Evolutionary conservation across 345 rosid species (phyloP).

Genomic region (Mangifera indica): DNA sequence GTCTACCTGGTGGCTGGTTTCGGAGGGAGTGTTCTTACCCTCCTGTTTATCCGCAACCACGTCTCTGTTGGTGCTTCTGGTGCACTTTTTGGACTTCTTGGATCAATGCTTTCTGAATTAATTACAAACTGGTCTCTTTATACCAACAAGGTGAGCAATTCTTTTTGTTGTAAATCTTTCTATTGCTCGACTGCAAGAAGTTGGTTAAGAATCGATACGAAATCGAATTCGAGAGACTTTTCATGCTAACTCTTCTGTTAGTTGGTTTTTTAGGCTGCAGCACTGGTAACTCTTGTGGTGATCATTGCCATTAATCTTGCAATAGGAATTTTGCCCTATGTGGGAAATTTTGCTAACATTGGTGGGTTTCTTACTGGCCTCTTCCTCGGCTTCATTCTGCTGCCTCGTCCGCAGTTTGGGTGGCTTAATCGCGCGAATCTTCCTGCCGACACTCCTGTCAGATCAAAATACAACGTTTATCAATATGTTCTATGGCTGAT

Average conservation of each 20-base stretch:
- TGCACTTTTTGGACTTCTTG: slow-evolving; percentile 94
- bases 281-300: slow-evolving; percentile 67
- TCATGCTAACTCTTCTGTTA: not conserved
- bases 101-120: slow-evolving; percentile 91
- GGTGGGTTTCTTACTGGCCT: slow-evolving; percentile 92
- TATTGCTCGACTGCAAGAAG: not conserved
- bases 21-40: slow-evolving; percentile 79
- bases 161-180: not conserved
- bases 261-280: slow-evolving; percentile 59
- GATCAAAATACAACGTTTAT: slow-evolving; percentile 67
- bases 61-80: slow-evolving; percentile 98
- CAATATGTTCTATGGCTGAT: slow-evolving; percentile 64
- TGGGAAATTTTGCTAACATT: slow-evolving; percentile 83
- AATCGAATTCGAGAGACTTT: no score
- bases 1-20: slow-evolving; percentile 68
- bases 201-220: no score
- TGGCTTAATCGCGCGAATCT: slow-evolving; percentile 55
- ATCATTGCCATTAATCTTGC: slow-evolving; percentile 71
- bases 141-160: slow-evolving; percentile 59
- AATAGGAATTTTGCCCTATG: slow-evolving; percentile 82
- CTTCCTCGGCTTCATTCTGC: slow-evolving; percentile 72
- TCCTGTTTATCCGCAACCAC: slow-evolving; percentile 52
- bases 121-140: slow-evolving; percentile 88
- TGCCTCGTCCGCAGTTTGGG: slow-evolving; percentile 80
- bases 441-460: slow-evolving; percentile 43